These are phyloP conservation scores for Termitomyces sp. DNA, from an alignment of 768 basidiomycete genomes.

Conservation along the genomic window DNA sequence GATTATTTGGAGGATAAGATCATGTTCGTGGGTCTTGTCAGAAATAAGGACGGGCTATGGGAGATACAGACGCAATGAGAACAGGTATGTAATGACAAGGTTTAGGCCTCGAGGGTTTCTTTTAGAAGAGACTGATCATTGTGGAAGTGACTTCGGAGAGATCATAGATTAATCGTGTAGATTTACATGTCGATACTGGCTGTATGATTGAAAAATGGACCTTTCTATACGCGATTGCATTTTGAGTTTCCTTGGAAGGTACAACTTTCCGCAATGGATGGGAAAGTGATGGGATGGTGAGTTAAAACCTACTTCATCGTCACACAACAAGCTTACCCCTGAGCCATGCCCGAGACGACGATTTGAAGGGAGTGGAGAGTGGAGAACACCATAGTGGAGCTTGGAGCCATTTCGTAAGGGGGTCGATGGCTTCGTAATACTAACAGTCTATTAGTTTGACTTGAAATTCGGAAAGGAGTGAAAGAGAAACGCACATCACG, in stretches of 20 bases:
- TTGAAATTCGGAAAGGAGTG: neutral
- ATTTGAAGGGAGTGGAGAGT: constrained; percentile 28
- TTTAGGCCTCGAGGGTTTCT: no score
- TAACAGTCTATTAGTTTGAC: constrained; percentile 23
- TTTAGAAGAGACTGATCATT: no score
- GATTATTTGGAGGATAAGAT: constrained; percentile 30
- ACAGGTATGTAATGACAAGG: no score
- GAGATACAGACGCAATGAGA: constrained; percentile 47
- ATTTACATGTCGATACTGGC: no score
- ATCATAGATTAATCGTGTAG: no score
- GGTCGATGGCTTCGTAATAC: constrained; percentile 80
- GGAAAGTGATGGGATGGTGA: no score
- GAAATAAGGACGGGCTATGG: constrained; percentile 58
- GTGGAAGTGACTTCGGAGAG: no score
- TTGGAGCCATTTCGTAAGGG: constrained; percentile 61
- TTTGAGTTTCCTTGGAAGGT: no score
- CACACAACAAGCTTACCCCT: neutral
- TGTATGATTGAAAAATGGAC: no score
- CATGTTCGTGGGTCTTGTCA: constrained; percentile 51
- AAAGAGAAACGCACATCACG: constrained; percentile 48
- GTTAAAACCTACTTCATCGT: no score
- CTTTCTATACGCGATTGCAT: no score
- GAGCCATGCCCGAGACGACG: constrained; percentile 12
- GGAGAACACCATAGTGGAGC: constrained; percentile 77
- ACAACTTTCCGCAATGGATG: no score